Conservation (phyloP, 2,329 filamentous ascomycete genomes). For the Penicillium sp. region DNA sequence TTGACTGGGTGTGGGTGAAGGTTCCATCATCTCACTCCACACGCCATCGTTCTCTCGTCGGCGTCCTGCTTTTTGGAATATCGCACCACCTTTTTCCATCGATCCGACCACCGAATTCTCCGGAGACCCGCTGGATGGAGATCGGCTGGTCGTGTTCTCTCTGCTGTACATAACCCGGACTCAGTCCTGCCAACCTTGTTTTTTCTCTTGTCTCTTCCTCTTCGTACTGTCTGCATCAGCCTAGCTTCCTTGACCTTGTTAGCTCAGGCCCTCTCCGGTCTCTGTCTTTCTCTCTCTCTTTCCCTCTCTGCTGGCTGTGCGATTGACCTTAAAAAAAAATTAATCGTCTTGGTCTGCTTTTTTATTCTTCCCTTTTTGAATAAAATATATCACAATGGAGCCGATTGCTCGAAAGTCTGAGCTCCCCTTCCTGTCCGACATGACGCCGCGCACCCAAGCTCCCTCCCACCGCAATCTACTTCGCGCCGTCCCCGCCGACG, state of each 20-base stretch:
- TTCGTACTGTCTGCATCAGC: constrained; percentile 15
- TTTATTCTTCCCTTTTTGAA: not conserved
- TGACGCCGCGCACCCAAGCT: constrained; percentile 28
- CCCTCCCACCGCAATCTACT: constrained; percentile 49
- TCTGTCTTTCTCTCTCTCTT: not conserved
- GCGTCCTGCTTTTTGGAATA: not conserved
- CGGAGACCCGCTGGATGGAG: constrained; percentile 13
- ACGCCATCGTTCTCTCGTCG: not conserved
- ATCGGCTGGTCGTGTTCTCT: constrained; percentile 5
- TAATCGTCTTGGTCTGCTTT: not conserved
- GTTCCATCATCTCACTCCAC: not conserved
- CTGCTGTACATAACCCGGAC: constrained; percentile 20
- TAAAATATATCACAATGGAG: constrained; percentile 21
- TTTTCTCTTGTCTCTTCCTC: not conserved
- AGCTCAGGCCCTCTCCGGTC: constrained; percentile 8
- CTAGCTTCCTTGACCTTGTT: constrained; percentile 12
- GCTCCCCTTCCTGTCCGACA: constrained; percentile 32
- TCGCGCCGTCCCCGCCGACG: constrained; percentile 59
- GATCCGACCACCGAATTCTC: constrained; percentile 21
- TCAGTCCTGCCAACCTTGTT: not conserved
- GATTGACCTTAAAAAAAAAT: not conserved
- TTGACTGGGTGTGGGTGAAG: no score
- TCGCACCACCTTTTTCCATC: constrained; percentile 17
- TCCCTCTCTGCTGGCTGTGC: not conserved
- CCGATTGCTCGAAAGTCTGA: constrained; percentile 30